Evolutionary conservation across 2,329 filamentous ascomycete genomes (phyloP).

Genomic region (Bipolaris cookei): DNA sequence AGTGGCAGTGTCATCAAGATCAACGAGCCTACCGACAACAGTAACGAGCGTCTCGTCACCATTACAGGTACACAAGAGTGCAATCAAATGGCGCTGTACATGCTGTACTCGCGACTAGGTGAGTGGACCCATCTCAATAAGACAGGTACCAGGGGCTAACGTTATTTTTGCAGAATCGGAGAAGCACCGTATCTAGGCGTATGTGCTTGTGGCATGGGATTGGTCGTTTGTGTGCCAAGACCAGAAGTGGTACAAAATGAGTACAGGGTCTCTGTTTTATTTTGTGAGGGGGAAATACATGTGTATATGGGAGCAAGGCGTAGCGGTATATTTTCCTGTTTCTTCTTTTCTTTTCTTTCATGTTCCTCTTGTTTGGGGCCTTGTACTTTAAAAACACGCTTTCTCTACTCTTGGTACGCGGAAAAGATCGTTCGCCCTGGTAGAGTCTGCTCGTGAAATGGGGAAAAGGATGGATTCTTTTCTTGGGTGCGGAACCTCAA

Average conservation of each 20-base stretch:
- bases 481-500: background rate
- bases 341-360: background rate
- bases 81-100: conserved; percentile 99
- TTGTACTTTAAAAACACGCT: conserved; percentile 9
- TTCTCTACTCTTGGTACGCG: conserved; percentile 3
- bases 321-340: conserved; percentile 10
- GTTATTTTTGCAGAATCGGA: conserved; percentile 66
- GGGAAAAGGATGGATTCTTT: too few relatives aligned
- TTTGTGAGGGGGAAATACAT: conserved; percentile 8
- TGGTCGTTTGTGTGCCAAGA: background rate
- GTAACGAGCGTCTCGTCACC: conserved; percentile 95
- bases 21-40: conserved; percentile 98
- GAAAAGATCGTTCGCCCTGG: background rate
- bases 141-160: conserved; percentile 9
- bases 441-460: background rate
- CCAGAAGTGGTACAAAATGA: background rate
- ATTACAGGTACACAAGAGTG: conserved; percentile 98
- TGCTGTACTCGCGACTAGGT: conserved; percentile 98
- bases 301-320: conserved; percentile 18
- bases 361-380: conserved; percentile 5
- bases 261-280: conserved; percentile 10
- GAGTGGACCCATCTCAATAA: conserved; percentile 36
- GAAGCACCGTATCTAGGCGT: conserved; percentile 70
- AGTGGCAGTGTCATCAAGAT: conserved; percentile 99
- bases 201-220: background rate